phyloP scores from a whole-genome alignment of 2,329 filamentous ascomycete genomes.

The Phyllosticta citrichinensis region DNA sequence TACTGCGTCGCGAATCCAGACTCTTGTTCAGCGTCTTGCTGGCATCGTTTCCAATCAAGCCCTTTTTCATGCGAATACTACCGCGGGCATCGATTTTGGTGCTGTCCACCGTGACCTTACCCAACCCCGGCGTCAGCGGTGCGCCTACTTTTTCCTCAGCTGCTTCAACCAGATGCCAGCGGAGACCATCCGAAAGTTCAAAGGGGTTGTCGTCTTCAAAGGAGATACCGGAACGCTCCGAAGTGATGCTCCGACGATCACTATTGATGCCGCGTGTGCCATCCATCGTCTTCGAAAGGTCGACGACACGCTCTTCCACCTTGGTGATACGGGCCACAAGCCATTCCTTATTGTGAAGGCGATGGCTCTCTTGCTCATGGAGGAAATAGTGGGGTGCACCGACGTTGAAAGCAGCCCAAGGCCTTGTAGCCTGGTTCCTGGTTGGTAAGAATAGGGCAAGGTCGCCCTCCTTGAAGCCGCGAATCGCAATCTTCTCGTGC shows the following conservation, averaged over 20 bases:
- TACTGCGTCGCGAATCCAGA: constrained; percentile 83
- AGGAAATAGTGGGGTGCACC: constrained; percentile 96
- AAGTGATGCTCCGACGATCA: constrained; percentile 39
- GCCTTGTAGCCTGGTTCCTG: constrained; percentile 83
- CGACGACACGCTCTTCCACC: constrained; percentile 86
- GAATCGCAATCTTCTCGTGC: constrained; percentile 92
- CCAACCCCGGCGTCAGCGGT: constrained; percentile 83
- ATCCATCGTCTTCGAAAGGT: constrained; percentile 71
- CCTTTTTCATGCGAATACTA: constrained; percentile 40
- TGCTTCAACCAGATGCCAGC: constrained; percentile 94
- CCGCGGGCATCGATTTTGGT: constrained; percentile 81
- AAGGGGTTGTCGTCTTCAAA: constrained; percentile 92
- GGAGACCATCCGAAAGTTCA: constrained; percentile 83
- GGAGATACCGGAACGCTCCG: constrained; percentile 37
- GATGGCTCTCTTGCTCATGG: constrained; percentile 81
- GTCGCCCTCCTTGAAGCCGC: constrained; percentile 93
- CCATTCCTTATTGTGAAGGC: constrained; percentile 80
- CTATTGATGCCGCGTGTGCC: constrained; percentile 29
- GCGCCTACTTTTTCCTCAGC: constrained; percentile 81
- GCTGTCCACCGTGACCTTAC: constrained; percentile 82
- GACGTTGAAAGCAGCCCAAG: constrained; percentile 98
- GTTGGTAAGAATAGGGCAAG: constrained; percentile 90
- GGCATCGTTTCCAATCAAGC: constrained; percentile 34
- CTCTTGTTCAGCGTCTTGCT: constrained; percentile 60
- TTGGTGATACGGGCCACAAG: constrained; percentile 88